These are phyloP conservation scores for Picea engelmannii DNA, from an alignment of 83 land plant species.

Conservation along the genomic window DNA sequence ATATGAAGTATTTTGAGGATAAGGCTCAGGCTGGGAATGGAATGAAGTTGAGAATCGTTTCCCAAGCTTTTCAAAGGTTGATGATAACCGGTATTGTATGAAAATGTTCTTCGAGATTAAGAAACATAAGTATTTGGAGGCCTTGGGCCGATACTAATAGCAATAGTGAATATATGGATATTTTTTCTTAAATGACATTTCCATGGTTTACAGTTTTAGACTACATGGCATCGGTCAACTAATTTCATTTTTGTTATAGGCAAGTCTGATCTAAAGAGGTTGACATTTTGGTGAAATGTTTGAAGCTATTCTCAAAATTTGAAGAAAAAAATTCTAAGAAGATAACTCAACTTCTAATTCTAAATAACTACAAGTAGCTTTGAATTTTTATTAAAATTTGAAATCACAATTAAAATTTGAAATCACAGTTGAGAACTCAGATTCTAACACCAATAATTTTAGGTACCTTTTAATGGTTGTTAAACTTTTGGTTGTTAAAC, in stretches of 20 bases:
- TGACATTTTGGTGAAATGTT: slow-evolving; percentile 76
- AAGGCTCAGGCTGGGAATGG: slow-evolving; percentile 78
- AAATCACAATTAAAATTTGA: background rate
- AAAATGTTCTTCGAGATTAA: slow-evolving; percentile 91
- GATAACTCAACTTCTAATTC: slow-evolving; percentile 76
- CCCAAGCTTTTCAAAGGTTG: slow-evolving; percentile 91
- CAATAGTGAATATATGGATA: background rate
- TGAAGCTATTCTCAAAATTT: slow-evolving; percentile 75
- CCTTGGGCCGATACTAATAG: slow-evolving; percentile 68
- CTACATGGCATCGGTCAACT: background rate
- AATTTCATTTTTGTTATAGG: slow-evolving; percentile 31
- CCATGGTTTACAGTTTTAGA: background rate
- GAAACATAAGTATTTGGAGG: slow-evolving; percentile 92
- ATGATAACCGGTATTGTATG: slow-evolving; percentile 91
- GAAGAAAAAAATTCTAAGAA: too few species aligned
- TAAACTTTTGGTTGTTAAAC: too few species aligned
- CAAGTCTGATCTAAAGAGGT: slow-evolving; percentile 77
- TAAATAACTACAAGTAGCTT: slow-evolving; percentile 75
- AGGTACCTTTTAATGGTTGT: too few species aligned
- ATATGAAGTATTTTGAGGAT: slow-evolving; percentile 90
- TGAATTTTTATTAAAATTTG: background rate
- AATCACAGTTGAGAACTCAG: too few species aligned
- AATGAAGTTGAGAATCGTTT: slow-evolving; percentile 85
- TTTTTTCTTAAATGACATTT: background rate
- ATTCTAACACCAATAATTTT: too few species aligned